Base-by-base conservation (phyloP, 2,329 filamentous ascomycete species). In the Nakataea oryzae region DNA sequence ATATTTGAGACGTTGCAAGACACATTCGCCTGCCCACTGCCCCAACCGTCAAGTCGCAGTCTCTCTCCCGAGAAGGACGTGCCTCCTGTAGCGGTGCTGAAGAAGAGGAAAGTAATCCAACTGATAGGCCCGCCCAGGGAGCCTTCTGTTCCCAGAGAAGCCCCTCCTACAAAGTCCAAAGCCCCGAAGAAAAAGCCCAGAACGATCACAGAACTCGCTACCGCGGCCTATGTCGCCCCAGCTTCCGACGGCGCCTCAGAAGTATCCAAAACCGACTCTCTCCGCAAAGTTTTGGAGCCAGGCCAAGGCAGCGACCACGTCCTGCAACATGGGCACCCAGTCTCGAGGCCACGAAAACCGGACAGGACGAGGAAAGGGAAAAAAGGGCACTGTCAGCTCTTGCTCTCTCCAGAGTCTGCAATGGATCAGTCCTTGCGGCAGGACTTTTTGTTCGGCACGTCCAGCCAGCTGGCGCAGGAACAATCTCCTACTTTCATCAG, bases 391-490 rank as follows among this genome's bases (percentile, higher is more conserved):
- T 77, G 78, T 26, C 76, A 78, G 55, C 72, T 82, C 24, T 71
- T 96, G 2, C 76, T 90, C 13, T 90, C 89, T 0, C 91, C 91
- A 0, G 78, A 76, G 58, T 82, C 87, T 28, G 91, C 90, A 1
- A 74, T 87, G 56, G 82, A 82, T 61, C 81, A 88, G 66, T 82
- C 89, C 17, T 79, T 83, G 3, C 78, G 82, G 1, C 91, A 95
- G 70, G 85, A 92, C 64, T 90, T 93, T 69, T 75, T 96, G 0
- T 96, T 96, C 73, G 91, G 91, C 1, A 95, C 91, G 0, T 93
- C 89, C 1, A 96, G 91, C 71, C 91, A 96, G 71, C 75, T 96
- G 28, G 88, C 87, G 17, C 77, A 81, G 62, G 89, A 91, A 62
- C 85, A 91, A 47, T 90, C 88, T 0, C 88, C 89, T 0, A 82